These are phyloP conservation scores for Aspergillus indologenus DNA, from an alignment of 495 filamentous ascomycete species.

Conservation along the genomic window DNA sequence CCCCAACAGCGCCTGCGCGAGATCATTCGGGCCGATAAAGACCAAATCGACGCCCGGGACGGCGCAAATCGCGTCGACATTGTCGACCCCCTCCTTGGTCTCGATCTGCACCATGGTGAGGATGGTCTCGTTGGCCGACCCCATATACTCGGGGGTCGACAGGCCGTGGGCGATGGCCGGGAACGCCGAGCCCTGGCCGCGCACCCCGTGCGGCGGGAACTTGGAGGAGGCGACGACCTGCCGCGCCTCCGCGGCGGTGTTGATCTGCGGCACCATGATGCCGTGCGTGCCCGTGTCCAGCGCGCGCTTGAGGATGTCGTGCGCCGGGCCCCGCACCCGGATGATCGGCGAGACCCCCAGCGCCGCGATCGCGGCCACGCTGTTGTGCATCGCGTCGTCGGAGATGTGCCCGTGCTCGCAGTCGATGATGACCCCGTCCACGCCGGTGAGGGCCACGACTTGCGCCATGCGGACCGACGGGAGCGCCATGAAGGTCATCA, in stretches of 20 bases:
- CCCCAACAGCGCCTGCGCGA: constrained; percentile 25
- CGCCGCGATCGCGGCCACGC: constrained; percentile 54
- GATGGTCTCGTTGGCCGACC: constrained; percentile 31
- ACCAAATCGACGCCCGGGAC: constrained; percentile 37
- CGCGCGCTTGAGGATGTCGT: constrained; percentile 74
- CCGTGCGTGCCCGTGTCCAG: constrained; percentile 69
- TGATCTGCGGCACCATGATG: constrained; percentile 37
- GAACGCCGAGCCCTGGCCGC: constrained; percentile 60
- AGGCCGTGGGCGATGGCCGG: constrained; percentile 37
- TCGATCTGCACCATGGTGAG: constrained; percentile 46
- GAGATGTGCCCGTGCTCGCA: constrained; percentile 68
- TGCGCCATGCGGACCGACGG: constrained; percentile 37
- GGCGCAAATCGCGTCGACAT: constrained; percentile 45
- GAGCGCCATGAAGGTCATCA: constrained; percentile 40
- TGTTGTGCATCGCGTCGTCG: constrained; percentile 25
- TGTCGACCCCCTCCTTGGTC: constrained; percentile 41
- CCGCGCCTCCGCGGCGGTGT: constrained; percentile 1
- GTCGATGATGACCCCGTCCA: constrained; percentile 25
- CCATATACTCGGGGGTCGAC: constrained; percentile 26
- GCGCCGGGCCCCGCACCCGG: constrained; percentile 61
- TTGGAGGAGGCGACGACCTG: constrained; percentile 59
- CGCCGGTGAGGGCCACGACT: constrained; percentile 36
- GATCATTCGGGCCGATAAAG: constrained; percentile 68
- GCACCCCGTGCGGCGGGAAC: constrained; percentile 61
- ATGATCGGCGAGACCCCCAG: constrained; percentile 66